phyloP scores from a whole-genome alignment of 768 basidiomycete genomes.

The Tylopilus rubrobrunneus region DNA sequence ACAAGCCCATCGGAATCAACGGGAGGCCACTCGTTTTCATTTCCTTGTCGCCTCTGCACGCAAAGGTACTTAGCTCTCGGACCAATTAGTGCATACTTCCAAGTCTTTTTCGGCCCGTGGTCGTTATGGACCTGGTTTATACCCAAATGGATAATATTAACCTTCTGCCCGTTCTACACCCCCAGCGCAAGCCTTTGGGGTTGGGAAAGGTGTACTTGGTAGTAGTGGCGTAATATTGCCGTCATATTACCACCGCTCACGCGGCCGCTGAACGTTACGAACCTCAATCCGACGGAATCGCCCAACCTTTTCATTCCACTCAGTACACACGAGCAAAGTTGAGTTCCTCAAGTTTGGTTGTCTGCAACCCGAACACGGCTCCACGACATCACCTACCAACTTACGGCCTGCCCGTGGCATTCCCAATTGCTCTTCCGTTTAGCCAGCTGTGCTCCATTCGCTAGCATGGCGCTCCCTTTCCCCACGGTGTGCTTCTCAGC shows the following conservation, averaged over 20 bases:
- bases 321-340: slow-evolving; percentile 11
- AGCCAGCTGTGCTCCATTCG: background rate
- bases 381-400: background rate
- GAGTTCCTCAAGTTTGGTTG: slow-evolving; percentile 5
- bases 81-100: background rate
- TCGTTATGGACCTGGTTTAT: background rate
- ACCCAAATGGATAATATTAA: background rate
- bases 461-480: background rate
- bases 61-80: background rate
- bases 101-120: background rate
- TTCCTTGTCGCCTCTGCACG: background rate
- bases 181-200: background rate
- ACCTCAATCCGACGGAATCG: background rate
- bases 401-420: slow-evolving; percentile 6
- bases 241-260: background rate
- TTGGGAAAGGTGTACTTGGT: background rate
- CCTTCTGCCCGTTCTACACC: background rate
- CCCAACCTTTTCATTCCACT: background rate
- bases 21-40: background rate
- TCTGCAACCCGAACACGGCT: background rate
- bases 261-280: background rate
- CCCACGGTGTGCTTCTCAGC: slow-evolving; percentile 17
- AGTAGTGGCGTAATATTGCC: background rate
- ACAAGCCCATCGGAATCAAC: background rate
- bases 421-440: background rate